Conservation (phyloP, 2,329 filamentous ascomycete genomes). For the Cladophialophora exuberans region DNA sequence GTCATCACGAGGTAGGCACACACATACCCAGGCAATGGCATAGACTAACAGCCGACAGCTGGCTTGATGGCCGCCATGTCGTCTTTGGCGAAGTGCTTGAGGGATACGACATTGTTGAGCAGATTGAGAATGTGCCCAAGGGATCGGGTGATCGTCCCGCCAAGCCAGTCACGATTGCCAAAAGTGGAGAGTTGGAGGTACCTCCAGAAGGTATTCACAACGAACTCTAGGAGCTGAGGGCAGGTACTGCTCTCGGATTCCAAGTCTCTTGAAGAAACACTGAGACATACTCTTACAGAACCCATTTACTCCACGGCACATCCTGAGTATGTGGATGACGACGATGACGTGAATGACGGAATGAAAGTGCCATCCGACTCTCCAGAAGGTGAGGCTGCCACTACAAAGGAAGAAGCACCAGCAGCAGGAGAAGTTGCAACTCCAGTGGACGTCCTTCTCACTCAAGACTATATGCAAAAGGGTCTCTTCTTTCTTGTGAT, state of each 20-base stretch:
- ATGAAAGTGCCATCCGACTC: slow-evolving; percentile 11
- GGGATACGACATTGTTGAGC: slow-evolving; percentile 67
- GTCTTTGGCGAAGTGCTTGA: slow-evolving; percentile 72
- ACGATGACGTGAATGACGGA: slow-evolving; percentile 8
- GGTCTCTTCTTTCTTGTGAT: slow-evolving; percentile 25
- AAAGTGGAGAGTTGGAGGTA: slow-evolving; percentile 67
- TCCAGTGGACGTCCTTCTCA: slow-evolving; percentile 18
- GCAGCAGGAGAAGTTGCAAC: slow-evolving; percentile 15
- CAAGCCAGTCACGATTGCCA: slow-evolving; percentile 64
- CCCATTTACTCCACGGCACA: slow-evolving; percentile 29
- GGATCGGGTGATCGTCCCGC: slow-evolving; percentile 59
- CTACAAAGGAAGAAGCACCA: slow-evolving; percentile 16
- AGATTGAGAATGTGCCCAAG: slow-evolving; percentile 67
- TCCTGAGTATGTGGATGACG: slow-evolving; percentile 25
- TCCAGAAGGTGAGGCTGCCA: slow-evolving; percentile 9
- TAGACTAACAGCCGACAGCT: slow-evolving; percentile 41
- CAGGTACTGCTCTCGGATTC: slow-evolving; percentile 31
- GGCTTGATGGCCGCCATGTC: slow-evolving; percentile 67
- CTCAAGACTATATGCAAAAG: slow-evolving; percentile 29
- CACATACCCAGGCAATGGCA: not conserved
- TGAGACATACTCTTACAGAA: slow-evolving; percentile 26
- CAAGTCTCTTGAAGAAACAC: slow-evolving; percentile 12
- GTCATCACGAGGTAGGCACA: slow-evolving; percentile 55
- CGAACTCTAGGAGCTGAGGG: slow-evolving; percentile 59
- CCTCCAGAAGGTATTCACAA: slow-evolving; percentile 68